Evolutionary conservation across 78 protist genomes (phyloP).

Genomic region (Neovahlkampfia damariscottae): DNA sequence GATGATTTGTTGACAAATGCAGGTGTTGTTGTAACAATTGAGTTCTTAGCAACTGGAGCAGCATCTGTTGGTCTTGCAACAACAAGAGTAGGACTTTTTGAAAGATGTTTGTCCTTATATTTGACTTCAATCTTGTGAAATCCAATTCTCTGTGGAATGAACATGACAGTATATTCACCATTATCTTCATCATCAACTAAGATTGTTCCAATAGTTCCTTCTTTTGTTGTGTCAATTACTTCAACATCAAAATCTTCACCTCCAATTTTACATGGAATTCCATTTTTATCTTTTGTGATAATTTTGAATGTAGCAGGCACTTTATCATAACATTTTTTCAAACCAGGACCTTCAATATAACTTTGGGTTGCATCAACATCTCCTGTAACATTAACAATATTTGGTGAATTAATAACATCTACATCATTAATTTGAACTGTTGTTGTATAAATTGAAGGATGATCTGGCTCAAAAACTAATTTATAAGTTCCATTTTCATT

Average conservation of each 20-base stretch:
- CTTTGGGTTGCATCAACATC: not conserved
- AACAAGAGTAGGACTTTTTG: not conserved
- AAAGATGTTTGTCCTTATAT: not conserved
- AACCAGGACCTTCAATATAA: not conserved
- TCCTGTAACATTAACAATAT: not conserved
- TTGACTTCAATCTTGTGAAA: not conserved
- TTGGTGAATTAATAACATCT: no score
- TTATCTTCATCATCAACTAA: not conserved
- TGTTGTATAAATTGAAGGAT: no score
- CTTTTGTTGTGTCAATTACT: not conserved
- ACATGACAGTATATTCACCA: not conserved
- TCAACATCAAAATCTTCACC: not conserved
- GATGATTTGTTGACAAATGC: no score
- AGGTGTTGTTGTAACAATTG: no score
- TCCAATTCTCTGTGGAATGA: not conserved
- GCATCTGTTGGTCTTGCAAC: no score
- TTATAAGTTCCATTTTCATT: no score
- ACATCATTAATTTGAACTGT: no score
- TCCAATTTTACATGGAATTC: not conserved
- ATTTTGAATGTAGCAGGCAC: not conserved
- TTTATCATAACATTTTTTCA: not conserved
- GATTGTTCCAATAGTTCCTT: no score
- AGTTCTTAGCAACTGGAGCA: no score
- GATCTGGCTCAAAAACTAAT: no score
- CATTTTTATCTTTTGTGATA: not conserved